These are phyloP conservation scores for Stevia rebaudiana DNA, from an alignment of 140 eudicot genomes.

Conservation along the genomic window DNA sequence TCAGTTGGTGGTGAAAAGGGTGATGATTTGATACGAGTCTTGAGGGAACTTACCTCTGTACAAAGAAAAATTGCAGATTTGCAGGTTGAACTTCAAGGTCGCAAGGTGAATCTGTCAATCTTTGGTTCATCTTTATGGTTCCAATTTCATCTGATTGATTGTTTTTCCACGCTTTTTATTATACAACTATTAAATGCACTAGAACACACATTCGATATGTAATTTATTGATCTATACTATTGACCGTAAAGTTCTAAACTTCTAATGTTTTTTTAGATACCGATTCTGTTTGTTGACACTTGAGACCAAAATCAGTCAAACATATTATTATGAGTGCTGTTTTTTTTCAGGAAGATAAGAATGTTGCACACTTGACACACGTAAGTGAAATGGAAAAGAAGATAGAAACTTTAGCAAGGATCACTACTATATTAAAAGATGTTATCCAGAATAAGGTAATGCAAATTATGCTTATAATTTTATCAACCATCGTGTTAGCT, in stretches of 20 bases:
- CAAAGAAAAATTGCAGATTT: constrained; percentile 90
- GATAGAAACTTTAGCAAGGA: constrained; percentile 84
- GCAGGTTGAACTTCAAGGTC: constrained; percentile 95
- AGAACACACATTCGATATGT: not conserved
- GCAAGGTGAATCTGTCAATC: constrained; percentile 51
- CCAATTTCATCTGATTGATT: not conserved
- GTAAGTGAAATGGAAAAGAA: constrained; percentile 95
- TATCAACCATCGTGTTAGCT: not conserved
- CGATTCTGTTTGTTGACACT: not conserved
- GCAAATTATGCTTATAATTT: not conserved
- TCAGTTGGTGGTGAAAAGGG: constrained; percentile 61
- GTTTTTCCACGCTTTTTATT: not conserved
- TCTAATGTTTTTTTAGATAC: not conserved
- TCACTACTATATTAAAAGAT: constrained; percentile 83
- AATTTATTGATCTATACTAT: not conserved
- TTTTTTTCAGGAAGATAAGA: constrained; percentile 77
- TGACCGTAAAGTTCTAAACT: not conserved
- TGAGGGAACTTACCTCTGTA: constrained; percentile 80
- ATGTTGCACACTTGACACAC: constrained; percentile 93
- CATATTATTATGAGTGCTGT: constrained; percentile 15
- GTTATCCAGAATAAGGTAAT: constrained; percentile 95
- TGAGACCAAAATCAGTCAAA: not conserved
- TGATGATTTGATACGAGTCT: constrained; percentile 76
- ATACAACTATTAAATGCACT: not conserved
- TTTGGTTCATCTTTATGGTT: not conserved